Base-by-base conservation (phyloP, 768 basidiomycete species). In the Amanita rubescens region DNA sequence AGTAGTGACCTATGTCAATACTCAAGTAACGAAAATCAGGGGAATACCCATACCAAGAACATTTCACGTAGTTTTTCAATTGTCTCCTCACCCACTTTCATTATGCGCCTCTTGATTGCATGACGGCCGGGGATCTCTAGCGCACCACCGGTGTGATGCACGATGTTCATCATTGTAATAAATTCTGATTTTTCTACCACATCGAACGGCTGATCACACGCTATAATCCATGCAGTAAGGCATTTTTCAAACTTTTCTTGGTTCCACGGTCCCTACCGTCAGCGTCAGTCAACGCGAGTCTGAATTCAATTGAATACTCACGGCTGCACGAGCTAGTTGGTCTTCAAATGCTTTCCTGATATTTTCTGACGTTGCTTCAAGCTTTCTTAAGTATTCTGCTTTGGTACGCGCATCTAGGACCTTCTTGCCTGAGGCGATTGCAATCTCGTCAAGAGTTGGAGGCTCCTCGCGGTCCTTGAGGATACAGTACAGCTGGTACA, bases 1-100 rank as follows among this genome's bases (percentile, higher is more conserved):
- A n/a, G n/a, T n/a, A n/a, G n/a, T n/a, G n/a, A n/a, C n/a, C n/a
- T n/a, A n/a, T n/a, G n/a, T n/a, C n/a, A n/a, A n/a, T n/a, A n/a
- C n/a, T n/a, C n/a, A n/a, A n/a, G 43, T 24, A 25, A 25, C 34
- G 25, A 14, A 3, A 30, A 8, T 30, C 27, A 30, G 27, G 27
- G 8, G 8, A 30, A 4, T 3, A 30, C 8, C 41, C 46, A 5
- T 30, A 63, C 62, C 35, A 30, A n/a, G 38, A 65, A 65, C 59
- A 62, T 59, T 2, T 25, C 20, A 34, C 52, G 48, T 0, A 34
- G 58, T 6, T 32, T 48, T 8, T 57, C 59, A 46, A 62, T 53
- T 3, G 44, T 47, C 17, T 63, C 59, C n/a, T 62, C 41, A 9
- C 56, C 57, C 33, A 62, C 41, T 22, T 60, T 53, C 17, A 49